phyloP scores from a whole-genome alignment of 208 protist genomes.

The Leishmania guyanensis region DNA sequence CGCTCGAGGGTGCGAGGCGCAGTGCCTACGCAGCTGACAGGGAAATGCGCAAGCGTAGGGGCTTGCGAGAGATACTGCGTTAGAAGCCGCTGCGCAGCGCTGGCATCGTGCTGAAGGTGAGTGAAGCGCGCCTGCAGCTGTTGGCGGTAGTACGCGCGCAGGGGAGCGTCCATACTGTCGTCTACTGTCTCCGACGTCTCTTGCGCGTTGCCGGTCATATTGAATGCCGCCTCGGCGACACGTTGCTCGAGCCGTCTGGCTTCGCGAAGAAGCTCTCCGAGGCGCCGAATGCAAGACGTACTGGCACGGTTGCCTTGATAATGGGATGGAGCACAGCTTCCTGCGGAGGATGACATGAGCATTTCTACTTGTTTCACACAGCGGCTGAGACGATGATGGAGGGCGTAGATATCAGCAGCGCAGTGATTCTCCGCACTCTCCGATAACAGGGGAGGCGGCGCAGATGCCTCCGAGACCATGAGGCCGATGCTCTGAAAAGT shows the following conservation, averaged over 20 bases:
- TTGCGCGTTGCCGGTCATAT: background rate
- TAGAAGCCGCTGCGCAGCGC: constrained; percentile 3
- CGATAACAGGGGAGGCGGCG: background rate
- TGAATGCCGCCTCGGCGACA: background rate
- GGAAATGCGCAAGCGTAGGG: constrained; percentile 13
- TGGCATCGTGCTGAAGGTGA: constrained; percentile 15
- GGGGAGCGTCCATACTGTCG: background rate
- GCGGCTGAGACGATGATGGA: constrained; percentile 16
- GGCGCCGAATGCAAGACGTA: constrained; percentile 9
- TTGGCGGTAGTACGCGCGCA: constrained; percentile 24
- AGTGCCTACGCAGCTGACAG: constrained; percentile 26
- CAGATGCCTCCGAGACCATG: background rate
- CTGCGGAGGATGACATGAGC: background rate
- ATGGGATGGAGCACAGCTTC: background rate
- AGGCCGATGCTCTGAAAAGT: background rate
- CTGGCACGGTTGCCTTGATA: background rate
- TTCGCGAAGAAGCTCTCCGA: constrained; percentile 19
- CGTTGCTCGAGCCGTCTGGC: constrained; percentile 8
- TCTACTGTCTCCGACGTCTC: background rate
- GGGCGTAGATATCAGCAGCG: constrained; percentile 19
- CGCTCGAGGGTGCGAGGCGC: constrained; percentile 3
- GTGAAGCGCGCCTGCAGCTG: constrained; percentile 17
- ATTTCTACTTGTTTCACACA: constrained; percentile 3
- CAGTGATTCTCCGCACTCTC: constrained; percentile 3
- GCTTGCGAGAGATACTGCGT: constrained; percentile 3